Base-by-base conservation (phyloP, 129 eudicot species). In the Escallonia rubra region DNA sequence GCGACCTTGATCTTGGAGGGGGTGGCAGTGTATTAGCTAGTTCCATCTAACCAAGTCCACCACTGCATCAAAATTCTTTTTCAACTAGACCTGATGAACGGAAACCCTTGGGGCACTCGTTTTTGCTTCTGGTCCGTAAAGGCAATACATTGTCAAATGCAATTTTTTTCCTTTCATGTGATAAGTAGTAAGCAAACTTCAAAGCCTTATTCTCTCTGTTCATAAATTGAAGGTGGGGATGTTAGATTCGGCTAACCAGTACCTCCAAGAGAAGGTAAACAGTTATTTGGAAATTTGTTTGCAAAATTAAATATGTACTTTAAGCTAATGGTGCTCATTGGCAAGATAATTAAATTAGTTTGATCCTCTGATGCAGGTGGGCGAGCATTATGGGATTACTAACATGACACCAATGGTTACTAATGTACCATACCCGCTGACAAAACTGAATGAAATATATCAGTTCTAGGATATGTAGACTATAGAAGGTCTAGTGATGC, bases 381-480 rank as follows among this genome's bases (percentile, higher is more conserved):
- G 74, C 47, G 85, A 81, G 85, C 91, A 87, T 15, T 78, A 73
- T 74, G 80, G 72, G 60, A 64, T 79, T 60, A 66, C 44, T 53
- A 61, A 73, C 62, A 72, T 69, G 49, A 83, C 72, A 66, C 90
- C 90, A n/a, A 62, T 70, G 48, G 71, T 73, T 38, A 83, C 84
- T 78, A 85, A 82, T 79, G 47, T 77, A 68, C 63, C 79, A 43
- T 80, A 67, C 55, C 81, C 88, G 61, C 89, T 82, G 57, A 88
- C 82, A 66, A 57, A 82, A 84, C 87, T 80, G 45, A 82, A 75
- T 74, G 87, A 84, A 57, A 75, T 84, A 68, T 87, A 75, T 79
- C 91, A 87, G 76, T 84, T 74, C 78, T 82, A 61, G 63, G 67
- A 64, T 59, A 79, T 47, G 51, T 47, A 47, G 7, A 47, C 51